These are phyloP conservation scores for Tagetes erecta DNA, from an alignment of 129 eudicot species.

Conservation along the genomic window DNA sequence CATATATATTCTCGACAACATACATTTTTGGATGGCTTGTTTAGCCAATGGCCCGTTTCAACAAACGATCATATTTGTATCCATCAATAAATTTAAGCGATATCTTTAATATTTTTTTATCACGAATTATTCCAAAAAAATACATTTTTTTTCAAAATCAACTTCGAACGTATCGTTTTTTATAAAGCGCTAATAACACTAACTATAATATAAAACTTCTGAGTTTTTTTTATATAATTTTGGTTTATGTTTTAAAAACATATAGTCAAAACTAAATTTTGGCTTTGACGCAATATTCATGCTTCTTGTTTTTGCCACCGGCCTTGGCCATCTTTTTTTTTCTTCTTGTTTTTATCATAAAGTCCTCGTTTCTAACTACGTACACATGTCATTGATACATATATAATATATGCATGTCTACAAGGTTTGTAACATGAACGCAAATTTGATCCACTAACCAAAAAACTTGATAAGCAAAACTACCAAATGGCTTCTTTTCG, in stretches of 20 bases:
- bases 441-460: background rate
- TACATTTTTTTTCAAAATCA: background rate
- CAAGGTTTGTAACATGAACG: background rate
- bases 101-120: too few relatives aligned
- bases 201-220: background rate
- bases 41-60: constrained; percentile 4
- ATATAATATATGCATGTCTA: background rate
- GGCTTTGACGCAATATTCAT: background rate
- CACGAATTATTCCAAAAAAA: background rate
- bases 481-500: constrained; percentile 17
- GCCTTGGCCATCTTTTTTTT: constrained; percentile 18
- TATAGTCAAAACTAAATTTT: background rate
- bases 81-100: too few relatives aligned
- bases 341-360: constrained; percentile 9
- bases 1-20: too few relatives aligned
- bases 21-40: too few relatives aligned
- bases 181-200: background rate
- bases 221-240: background rate
- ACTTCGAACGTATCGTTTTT: background rate
- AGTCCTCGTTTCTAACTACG: background rate
- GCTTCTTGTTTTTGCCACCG: constrained; percentile 24
- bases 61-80: background rate
- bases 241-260: background rate
- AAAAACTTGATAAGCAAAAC: background rate
- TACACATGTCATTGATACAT: constrained; percentile 1